These are phyloP conservation scores for Clavispora fructus DNA, from an alignment of 805 yeast species.

Conservation along the genomic window DNA sequence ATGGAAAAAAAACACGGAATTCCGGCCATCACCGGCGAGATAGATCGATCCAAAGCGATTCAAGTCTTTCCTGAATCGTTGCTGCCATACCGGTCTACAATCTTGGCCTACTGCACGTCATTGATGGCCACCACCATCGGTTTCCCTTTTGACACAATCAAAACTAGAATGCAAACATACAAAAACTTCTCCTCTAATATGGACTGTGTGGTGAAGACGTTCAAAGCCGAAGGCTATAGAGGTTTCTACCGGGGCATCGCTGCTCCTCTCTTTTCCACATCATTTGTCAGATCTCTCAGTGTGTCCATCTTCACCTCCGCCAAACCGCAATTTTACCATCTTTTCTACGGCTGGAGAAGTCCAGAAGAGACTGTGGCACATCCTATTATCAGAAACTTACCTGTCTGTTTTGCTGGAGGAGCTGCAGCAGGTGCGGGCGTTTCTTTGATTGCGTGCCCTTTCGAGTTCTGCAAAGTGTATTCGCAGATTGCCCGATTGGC, in stretches of 20 bases:
- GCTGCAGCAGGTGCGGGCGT: constrained; percentile 60
- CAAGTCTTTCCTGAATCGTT: constrained; percentile 44
- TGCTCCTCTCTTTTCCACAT: constrained; percentile 67
- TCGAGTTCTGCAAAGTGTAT: constrained; percentile 76
- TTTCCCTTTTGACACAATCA: constrained; percentile 81
- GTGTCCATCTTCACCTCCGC: constrained; percentile 57
- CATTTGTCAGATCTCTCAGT: constrained; percentile 59
- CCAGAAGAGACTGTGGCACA: constrained; percentile 18
- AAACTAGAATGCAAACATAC: constrained; percentile 82
- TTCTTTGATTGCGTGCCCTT: constrained; percentile 70
- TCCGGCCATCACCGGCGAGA: constrained; percentile 58
- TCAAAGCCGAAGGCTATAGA: constrained; percentile 53
- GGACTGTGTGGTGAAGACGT: constrained; percentile 54
- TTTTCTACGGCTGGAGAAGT: constrained; percentile 10
- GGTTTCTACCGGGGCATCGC: constrained; percentile 75
- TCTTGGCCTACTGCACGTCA: constrained; percentile 62
- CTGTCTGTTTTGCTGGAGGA: constrained; percentile 53
- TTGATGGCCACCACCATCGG: constrained; percentile 64
- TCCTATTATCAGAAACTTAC: constrained; percentile 38
- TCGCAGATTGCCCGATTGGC: constrained; percentile 64
- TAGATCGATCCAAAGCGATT: constrained; percentile 42
- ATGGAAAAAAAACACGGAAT: constrained; percentile 15
- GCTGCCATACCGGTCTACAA: constrained; percentile 50
- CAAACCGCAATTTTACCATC: constrained; percentile 36
- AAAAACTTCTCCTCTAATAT: constrained; percentile 47